Conservation (phyloP, 495 filamentous ascomycete species). For the Stereocaulon alpinum region DNA sequence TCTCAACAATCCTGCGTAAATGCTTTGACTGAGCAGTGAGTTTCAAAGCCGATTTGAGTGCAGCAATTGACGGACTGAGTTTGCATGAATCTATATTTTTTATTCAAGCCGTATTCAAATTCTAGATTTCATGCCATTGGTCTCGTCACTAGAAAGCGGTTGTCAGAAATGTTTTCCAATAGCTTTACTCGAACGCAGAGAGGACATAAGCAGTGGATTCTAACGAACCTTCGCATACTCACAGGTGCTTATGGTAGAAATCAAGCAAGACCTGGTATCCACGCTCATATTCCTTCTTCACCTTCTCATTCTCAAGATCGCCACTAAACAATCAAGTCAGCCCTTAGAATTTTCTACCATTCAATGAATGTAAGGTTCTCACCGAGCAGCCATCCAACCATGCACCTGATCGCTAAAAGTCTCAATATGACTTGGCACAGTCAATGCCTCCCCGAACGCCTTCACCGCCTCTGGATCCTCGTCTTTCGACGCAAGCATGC, state of each 20-base stretch:
- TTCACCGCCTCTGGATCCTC: slow-evolving; percentile 57
- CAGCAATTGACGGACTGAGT: background rate
- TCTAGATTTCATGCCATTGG: background rate
- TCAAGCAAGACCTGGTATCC: slow-evolving; percentile 66
- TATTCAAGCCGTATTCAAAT: background rate
- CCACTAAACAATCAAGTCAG: slow-evolving; percentile 18
- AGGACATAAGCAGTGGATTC: background rate
- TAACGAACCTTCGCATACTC: slow-evolving; percentile 23
- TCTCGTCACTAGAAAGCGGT: background rate
- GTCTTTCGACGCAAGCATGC: slow-evolving; percentile 57
- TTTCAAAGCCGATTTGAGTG: background rate
- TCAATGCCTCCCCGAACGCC: slow-evolving; percentile 57
- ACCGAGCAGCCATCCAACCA: slow-evolving; percentile 76
- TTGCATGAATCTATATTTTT: too few relatives aligned
- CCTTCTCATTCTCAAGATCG: slow-evolving; percentile 54
- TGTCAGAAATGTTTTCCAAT: background rate
- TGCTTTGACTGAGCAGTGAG: background rate
- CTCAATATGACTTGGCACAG: slow-evolving; percentile 63
- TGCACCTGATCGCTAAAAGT: slow-evolving; percentile 75
- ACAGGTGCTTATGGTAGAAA: slow-evolving; percentile 69
- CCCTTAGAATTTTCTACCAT: background rate
- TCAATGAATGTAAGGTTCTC: background rate
- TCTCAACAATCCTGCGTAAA: too few relatives aligned
- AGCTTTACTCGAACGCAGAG: background rate
- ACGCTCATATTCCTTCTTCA: slow-evolving; percentile 65